A percentile compares a stretch with the other conserved stretches of the same genome.
phyloP scores from a whole-genome alignment of 177 flowering plant species.

The Telopea speciosissima region DNA sequence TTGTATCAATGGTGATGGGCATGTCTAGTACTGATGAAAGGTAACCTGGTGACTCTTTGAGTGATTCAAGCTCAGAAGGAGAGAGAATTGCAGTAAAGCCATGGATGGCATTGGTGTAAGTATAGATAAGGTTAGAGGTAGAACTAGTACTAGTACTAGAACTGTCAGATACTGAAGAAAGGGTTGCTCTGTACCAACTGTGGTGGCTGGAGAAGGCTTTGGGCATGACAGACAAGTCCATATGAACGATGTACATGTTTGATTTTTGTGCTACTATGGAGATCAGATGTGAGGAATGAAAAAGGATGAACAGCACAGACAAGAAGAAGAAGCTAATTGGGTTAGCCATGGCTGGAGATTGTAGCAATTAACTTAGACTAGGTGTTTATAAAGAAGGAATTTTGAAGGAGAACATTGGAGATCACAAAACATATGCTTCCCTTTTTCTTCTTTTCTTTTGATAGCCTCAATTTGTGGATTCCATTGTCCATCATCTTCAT shows the following conservation, averaged over 20 bases:
- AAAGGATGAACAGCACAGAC: background rate
- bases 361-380: too few species aligned
- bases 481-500: too few species aligned
- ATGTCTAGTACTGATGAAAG: slow-evolving; percentile 32
- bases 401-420: too few species aligned
- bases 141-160: background rate
- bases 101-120: slow-evolving; percentile 38
- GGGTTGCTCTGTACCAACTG: slow-evolving; percentile 20
- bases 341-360: slow-evolving; percentile 1
- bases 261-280: slow-evolving; percentile 1
- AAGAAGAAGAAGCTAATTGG: slow-evolving; percentile 1
- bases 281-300: background rate
- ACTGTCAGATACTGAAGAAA: slow-evolving; percentile 16
- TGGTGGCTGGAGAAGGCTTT: slow-evolving; percentile 16
- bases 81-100: slow-evolving; percentile 58
- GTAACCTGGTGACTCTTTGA: slow-evolving; percentile 38
- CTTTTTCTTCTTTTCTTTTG: too few species aligned
- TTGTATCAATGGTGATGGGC: slow-evolving; percentile 38
- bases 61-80: slow-evolving; percentile 27
- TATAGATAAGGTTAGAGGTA: slow-evolving; percentile 31
- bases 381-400: too few species aligned
- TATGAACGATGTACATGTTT: slow-evolving; percentile 23
- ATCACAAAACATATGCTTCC: too few species aligned
- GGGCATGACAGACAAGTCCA: slow-evolving; percentile 15
- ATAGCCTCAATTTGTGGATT: too few species aligned